phyloP scores from a whole-genome alignment of 1,139 yeast species.

The Petasospora fabianii region DNA sequence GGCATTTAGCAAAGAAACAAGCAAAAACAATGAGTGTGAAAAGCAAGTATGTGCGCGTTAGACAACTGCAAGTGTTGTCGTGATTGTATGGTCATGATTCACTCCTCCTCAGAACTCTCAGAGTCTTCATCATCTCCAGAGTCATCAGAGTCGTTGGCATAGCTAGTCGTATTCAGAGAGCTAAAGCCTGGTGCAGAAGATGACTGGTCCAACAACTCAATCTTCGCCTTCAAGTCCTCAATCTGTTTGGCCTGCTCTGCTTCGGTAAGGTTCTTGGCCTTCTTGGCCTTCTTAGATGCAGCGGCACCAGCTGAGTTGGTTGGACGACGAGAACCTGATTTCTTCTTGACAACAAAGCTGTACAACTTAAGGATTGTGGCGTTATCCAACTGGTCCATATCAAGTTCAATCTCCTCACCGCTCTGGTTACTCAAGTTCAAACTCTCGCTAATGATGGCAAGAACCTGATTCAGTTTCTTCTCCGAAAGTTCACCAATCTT shows the following conservation, averaged over 20 bases:
- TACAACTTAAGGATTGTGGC: slow-evolving; percentile 78
- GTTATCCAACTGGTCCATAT: slow-evolving; percentile 90
- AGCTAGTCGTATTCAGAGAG: slow-evolving; percentile 22
- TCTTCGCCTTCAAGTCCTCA: slow-evolving; percentile 77
- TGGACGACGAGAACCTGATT: slow-evolving; percentile 21
- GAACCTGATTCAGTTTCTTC: slow-evolving; percentile 76
- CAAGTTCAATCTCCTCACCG: slow-evolving; percentile 87
- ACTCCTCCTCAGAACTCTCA: slow-evolving; percentile 68
- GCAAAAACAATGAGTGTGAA: neutral
- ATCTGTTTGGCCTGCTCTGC: slow-evolving; percentile 76
- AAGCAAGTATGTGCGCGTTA: neutral
- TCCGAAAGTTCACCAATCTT: slow-evolving; percentile 73
- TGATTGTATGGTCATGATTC: slow-evolving; percentile 10
- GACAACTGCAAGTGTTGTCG: neutral
- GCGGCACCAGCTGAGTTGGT: slow-evolving; percentile 7
- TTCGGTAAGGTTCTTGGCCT: slow-evolving; percentile 45
- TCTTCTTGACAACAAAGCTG: slow-evolving; percentile 41
- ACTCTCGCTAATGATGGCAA: slow-evolving; percentile 82
- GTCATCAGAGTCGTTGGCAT: slow-evolving; percentile 32
- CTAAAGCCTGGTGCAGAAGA: slow-evolving; percentile 25
- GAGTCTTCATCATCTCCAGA: slow-evolving; percentile 43
- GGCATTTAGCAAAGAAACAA: neutral
- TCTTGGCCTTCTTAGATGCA: slow-evolving; percentile 23
- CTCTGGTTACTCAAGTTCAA: slow-evolving; percentile 72
- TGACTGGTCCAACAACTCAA: slow-evolving; percentile 65